A percentile compares a stretch with the other conserved stretches of the same genome.
phyloP scores from a whole-genome alignment of 2,329 filamentous ascomycete genomes.

The Cytospora leucostoma region DNA sequence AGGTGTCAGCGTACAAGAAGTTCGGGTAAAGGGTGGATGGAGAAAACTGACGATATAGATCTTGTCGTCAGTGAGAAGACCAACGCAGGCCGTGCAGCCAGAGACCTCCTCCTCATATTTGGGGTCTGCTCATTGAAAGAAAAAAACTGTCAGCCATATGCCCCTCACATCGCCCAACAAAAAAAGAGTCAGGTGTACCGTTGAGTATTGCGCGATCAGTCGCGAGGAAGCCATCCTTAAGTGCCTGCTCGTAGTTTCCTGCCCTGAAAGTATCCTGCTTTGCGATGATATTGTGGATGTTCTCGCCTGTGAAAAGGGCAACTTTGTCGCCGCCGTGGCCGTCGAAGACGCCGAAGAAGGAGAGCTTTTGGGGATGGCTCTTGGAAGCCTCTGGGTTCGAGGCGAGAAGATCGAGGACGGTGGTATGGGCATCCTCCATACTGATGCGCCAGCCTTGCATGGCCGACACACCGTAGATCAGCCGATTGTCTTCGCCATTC shows the following conservation, averaged over 20 bases:
- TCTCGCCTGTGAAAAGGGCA: slow-evolving; percentile 85
- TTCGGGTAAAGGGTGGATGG: slow-evolving; percentile 28
- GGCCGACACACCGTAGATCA: slow-evolving; percentile 91
- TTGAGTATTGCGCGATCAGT: slow-evolving; percentile 94
- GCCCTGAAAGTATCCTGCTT: slow-evolving; percentile 94
- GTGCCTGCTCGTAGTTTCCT: slow-evolving; percentile 88
- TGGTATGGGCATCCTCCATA: slow-evolving; percentile 97
- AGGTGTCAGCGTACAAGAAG: slow-evolving; percentile 22
- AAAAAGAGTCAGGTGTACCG: slow-evolving; percentile 58
- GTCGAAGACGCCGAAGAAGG: slow-evolving; percentile 98
- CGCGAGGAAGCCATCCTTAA: slow-evolving; percentile 96
- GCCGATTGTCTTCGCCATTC: slow-evolving; percentile 87
- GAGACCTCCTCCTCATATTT: slow-evolving; percentile 98
- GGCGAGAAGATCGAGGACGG: slow-evolving; percentile 81
- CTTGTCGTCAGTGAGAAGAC: slow-evolving; percentile 84
- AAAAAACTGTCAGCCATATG: slow-evolving; percentile 24
- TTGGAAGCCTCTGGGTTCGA: slow-evolving; percentile 56
- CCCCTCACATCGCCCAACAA: not conserved
- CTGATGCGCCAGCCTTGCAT: slow-evolving; percentile 99
- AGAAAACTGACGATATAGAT: slow-evolving; percentile 82
- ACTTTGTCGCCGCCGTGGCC: slow-evolving; percentile 98
- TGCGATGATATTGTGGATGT: slow-evolving; percentile 90
- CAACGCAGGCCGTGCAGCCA: slow-evolving; percentile 93
- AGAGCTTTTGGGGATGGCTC: slow-evolving; percentile 72
- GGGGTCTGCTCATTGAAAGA: slow-evolving; percentile 64